phyloP scores from a whole-genome alignment of 257 asterid species.

The Primulina huaijiensis region DNA sequence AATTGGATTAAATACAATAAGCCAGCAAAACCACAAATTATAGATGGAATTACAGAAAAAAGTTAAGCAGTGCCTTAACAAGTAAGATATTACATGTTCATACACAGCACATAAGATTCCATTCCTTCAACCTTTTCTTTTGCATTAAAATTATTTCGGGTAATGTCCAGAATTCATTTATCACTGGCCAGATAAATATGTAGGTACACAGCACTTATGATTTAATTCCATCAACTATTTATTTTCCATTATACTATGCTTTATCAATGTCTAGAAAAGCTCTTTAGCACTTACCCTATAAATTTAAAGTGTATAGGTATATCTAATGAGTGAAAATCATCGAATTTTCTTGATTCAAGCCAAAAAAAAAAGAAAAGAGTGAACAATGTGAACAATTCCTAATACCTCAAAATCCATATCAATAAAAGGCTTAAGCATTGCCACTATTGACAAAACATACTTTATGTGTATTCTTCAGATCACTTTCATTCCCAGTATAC shows the following conservation, averaged over 20 bases:
- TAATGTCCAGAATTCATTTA: background rate
- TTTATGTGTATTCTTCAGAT: no score
- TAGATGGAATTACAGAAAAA: background rate
- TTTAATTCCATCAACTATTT: background rate
- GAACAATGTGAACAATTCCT: background rate
- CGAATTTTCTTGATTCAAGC: slow-evolving; percentile 7
- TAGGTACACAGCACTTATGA: background rate
- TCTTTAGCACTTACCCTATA: background rate
- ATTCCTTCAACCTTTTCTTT: background rate
- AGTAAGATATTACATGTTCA: background rate
- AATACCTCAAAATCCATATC: background rate
- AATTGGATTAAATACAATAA: slow-evolving; percentile 15
- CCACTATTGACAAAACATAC: background rate
- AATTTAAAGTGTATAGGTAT: background rate
- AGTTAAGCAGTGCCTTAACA: slow-evolving; percentile 7
- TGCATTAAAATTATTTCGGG: background rate
- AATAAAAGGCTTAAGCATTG: background rate
- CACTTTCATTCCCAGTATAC: background rate
- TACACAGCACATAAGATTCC: background rate
- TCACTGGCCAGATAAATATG: background rate
- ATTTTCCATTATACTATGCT: background rate
- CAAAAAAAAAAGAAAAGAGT: background rate
- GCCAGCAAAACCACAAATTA: background rate
- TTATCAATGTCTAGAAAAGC: background rate
- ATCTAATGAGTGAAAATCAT: slow-evolving; percentile 1